phyloP scores from a whole-genome alignment of 83 land plant genomes.

The Picea engelmannii region DNA sequence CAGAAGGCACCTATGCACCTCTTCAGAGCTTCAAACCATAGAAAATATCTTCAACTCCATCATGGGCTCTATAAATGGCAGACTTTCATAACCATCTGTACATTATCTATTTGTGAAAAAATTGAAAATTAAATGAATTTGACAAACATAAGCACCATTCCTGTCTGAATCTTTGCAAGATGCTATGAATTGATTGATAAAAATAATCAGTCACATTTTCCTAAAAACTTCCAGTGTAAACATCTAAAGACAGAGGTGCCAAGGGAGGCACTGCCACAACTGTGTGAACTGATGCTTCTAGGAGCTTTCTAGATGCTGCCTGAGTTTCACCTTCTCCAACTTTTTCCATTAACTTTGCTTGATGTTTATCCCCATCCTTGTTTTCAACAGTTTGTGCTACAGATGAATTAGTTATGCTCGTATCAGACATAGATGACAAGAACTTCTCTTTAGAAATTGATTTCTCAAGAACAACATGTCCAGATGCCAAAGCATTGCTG shows the following conservation, averaged over 20 bases:
- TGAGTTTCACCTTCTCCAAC: constrained; percentile 17
- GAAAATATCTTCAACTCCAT: background rate
- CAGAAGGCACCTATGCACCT: background rate
- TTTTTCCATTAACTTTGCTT: constrained; percentile 23
- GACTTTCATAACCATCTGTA: background rate
- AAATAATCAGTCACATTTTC: background rate
- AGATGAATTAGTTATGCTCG: constrained; percentile 27
- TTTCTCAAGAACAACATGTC: constrained; percentile 30
- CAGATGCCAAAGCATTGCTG: constrained; percentile 56
- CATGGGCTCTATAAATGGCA: background rate
- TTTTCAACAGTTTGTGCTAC: background rate
- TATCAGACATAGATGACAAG: constrained; percentile 22
- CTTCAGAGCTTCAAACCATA: background rate
- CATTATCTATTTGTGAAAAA: background rate
- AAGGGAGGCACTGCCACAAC: constrained; percentile 58
- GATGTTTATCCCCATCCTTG: constrained; percentile 12
- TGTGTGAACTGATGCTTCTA: constrained; percentile 20
- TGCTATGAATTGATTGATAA: constrained; percentile 12
- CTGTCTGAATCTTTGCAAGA: background rate
- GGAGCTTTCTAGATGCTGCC: constrained; percentile 40
- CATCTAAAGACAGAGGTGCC: constrained; percentile 46
- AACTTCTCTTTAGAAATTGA: constrained; percentile 34
- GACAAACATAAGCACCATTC: background rate
- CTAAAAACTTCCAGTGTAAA: background rate
- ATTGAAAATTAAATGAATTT: background rate